phyloP scores from a whole-genome alignment of 768 basidiomycete genomes.

The Dentipellis sp. region DNA sequence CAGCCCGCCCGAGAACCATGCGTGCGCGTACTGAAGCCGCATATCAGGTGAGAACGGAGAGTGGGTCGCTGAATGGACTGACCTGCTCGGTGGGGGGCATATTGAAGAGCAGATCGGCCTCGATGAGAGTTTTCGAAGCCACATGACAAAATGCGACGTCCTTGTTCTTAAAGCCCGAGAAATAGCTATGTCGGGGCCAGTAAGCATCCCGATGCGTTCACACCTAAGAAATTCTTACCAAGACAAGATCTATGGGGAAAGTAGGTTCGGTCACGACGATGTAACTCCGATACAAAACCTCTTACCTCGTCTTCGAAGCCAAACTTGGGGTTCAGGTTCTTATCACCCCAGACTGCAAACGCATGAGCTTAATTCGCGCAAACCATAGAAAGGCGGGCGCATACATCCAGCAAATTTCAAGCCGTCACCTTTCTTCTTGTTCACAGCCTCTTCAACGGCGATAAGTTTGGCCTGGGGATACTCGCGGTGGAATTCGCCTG shows the following conservation, averaged over 20 bases:
- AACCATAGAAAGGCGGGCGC: constrained; percentile 11
- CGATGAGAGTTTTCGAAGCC: constrained; percentile 59
- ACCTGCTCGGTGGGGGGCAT: constrained; percentile 73
- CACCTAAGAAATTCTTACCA: too few species aligned
- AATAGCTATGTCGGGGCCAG: constrained; percentile 37
- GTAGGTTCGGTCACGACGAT: not conserved
- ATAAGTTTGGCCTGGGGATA: constrained; percentile 67
- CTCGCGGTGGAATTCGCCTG: constrained; percentile 56
- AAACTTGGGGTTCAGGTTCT: constrained; percentile 43
- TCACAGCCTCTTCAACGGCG: constrained; percentile 49
- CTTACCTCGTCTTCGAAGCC: constrained; percentile 69
- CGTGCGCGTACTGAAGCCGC: not conserved
- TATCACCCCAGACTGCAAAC: constrained; percentile 22
- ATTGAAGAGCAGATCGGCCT: constrained; percentile 82
- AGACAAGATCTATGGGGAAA: too few species aligned
- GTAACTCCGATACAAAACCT: not conserved
- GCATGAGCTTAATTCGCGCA: not conserved
- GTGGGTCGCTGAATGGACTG: not conserved
- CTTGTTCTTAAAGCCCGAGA: constrained; percentile 62
- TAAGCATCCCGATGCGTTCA: too few species aligned
- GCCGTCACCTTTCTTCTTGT: constrained; percentile 38
- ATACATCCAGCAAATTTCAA: constrained; percentile 57
- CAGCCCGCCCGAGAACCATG: constrained; percentile 2
- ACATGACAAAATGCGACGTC: constrained; percentile 80
- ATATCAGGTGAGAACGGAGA: not conserved